Evolutionary conservation across 2,329 filamentous ascomycete species (phyloP).

Genomic region (Fusarium buharicum): DNA sequence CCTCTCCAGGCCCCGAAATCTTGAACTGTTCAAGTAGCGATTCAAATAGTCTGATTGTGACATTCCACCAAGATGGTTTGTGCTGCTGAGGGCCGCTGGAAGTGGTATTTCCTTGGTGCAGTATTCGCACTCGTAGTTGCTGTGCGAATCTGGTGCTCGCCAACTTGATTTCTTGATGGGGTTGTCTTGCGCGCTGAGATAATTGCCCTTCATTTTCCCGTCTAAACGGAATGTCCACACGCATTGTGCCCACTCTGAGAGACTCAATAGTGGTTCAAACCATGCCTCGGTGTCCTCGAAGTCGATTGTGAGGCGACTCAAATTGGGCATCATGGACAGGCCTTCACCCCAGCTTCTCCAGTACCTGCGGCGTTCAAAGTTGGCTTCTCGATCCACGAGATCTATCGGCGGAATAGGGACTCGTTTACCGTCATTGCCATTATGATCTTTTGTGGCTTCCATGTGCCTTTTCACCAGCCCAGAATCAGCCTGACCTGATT

Average conservation of each 20-base stretch:
- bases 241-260: slow-evolving; percentile 26
- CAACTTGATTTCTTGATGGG: slow-evolving; percentile 13
- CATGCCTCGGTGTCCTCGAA: slow-evolving; percentile 21
- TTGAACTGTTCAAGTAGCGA: neutral
- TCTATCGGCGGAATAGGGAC: slow-evolving; percentile 18
- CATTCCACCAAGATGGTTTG: neutral
- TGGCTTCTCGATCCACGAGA: neutral
- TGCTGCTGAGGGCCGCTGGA: neutral
- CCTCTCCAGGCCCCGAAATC: no score
- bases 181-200: slow-evolving; percentile 17
- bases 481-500: neutral
- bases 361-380: neutral
- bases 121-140: neutral
- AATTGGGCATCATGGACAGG: slow-evolving; percentile 12
- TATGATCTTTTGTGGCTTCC: slow-evolving; percentile 5
- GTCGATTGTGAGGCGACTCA: slow-evolving; percentile 15
- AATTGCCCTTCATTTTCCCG: slow-evolving; percentile 25
- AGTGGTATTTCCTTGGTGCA: neutral
- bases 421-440: neutral
- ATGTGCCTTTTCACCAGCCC: slow-evolving; percentile 8
- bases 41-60: neutral
- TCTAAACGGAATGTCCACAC: slow-evolving; percentile 30
- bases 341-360: slow-evolving; percentile 11
- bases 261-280: neutral
- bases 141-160: neutral